These are phyloP conservation scores for Xerocomellus chrysenteron DNA, from an alignment of 768 basidiomycete species.

Conservation along the genomic window DNA sequence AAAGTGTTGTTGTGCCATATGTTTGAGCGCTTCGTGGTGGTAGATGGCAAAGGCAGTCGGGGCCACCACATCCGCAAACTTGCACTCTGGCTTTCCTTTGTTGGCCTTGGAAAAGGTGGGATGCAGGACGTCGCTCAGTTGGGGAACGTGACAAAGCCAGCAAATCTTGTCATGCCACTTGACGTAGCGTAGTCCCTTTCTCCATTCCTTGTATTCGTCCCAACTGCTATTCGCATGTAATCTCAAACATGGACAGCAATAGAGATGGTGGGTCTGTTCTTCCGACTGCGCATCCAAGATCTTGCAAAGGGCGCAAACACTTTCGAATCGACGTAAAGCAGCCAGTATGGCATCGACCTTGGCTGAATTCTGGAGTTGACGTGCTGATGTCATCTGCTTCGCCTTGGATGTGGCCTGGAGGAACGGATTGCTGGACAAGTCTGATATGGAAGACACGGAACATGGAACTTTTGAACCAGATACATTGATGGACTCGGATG, in stretches of 20 bases:
- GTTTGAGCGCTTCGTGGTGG: too few species aligned
- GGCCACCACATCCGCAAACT: background rate
- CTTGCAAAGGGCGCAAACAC: background rate
- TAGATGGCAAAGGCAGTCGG: background rate
- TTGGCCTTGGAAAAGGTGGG: background rate
- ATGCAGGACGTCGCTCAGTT: background rate
- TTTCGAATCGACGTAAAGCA: background rate
- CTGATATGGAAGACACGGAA: too few species aligned
- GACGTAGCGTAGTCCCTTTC: background rate
- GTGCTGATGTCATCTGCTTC: background rate
- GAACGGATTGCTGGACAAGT: too few species aligned
- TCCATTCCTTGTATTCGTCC: conserved; percentile 1
- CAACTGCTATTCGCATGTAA: background rate
- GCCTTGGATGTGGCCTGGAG: too few species aligned
- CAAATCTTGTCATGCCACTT: conserved; percentile 4
- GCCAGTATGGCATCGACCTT: background rate
- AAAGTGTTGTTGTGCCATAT: background rate
- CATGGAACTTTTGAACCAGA: too few species aligned
- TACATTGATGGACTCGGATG: too few species aligned
- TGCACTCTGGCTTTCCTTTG: background rate
- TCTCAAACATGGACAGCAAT: background rate
- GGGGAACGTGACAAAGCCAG: conserved; percentile 5
- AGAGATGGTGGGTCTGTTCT: background rate
- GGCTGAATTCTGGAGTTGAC: background rate
- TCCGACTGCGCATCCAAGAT: background rate